phyloP scores from a whole-genome alignment of 1,139 yeast species.

The Saccharomyces hybrid region DNA sequence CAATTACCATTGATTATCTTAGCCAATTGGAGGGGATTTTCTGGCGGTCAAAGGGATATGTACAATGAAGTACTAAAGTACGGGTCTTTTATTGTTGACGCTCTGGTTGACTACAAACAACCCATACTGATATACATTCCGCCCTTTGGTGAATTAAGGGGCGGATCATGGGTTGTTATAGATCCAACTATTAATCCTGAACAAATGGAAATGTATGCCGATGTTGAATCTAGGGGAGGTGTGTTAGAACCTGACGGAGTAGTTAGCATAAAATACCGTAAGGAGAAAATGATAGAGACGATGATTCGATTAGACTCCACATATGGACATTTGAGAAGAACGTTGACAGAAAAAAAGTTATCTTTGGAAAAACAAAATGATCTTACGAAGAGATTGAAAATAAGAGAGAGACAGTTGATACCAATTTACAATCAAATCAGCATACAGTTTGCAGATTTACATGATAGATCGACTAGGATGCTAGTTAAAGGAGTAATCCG shows the following conservation, averaged over 20 bases:
- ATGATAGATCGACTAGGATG: constrained; percentile 67
- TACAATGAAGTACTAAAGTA: constrained; percentile 94
- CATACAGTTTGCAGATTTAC: constrained; percentile 94
- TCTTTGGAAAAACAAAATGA: constrained; percentile 59
- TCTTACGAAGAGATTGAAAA: constrained; percentile 57
- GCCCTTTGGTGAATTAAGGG: constrained; percentile 96
- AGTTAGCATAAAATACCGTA: constrained; percentile 96
- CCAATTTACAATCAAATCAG: constrained; percentile 91
- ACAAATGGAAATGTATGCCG: constrained; percentile 99
- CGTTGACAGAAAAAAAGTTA: constrained; percentile 48
- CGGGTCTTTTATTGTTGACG: constrained; percentile 95
- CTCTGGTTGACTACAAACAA: constrained; percentile 90
- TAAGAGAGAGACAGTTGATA: constrained; percentile 70
- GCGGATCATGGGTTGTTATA: constrained; percentile 99
- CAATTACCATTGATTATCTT: constrained; percentile 93
- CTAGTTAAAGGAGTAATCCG: constrained; percentile 86
- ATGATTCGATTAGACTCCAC: constrained; percentile 83
- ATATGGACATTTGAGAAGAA: constrained; percentile 59
- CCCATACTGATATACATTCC: constrained; percentile 96
- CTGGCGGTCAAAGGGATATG: constrained; percentile 99
- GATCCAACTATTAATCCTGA: constrained; percentile 96
- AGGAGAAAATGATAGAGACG: constrained; percentile 80
- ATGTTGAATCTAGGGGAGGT: constrained; percentile 92
- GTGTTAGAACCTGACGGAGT: constrained; percentile 98
- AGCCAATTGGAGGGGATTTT: constrained; percentile 99